Base-by-base conservation (phyloP, 2,329 filamentous ascomycete species). In the Cladosporium sp. region DNA sequence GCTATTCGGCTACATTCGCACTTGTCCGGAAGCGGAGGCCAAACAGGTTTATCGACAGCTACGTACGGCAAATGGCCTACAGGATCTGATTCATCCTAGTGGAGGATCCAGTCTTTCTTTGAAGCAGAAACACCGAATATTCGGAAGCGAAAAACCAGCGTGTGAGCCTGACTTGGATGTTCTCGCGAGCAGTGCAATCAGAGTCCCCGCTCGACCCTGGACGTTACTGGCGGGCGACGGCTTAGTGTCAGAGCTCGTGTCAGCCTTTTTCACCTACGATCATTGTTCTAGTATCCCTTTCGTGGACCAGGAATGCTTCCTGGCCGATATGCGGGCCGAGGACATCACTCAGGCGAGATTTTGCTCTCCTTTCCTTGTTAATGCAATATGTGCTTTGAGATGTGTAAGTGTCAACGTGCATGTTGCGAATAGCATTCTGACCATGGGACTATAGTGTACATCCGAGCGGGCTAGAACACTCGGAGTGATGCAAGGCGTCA, bases 341-440 rank as follows among this genome's bases (percentile, higher is more conserved):
- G 43, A 61, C n/a, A 25, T 28, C 23, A 48, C 34, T 7, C 51
- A 51, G 1, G 46, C 58, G n/a, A 32, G 36, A 10, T 61, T 61
- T 18, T 61, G 58, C 32, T 78, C 76, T 11, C 74, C 76, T 7
- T 74, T 78, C 11, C 62, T 78, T 25, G 76, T 79, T 3, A 77
- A 78, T 63, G 71, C 70, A 1, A 74, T 79, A 21, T 61, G 58
- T 26, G 58, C 58, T 14, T 21, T 61, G n/a, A 46, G 58, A 23
- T 61, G 58, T 25, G 58, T 61, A 61, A 61, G 58, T 34, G 2
- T 11, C 1, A 25, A 57, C 14, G 7, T 32, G 16, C 30, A 21
- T 26, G 30, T 21, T 36, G 5, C 11, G 21, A n/a, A n/a, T 23
- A 34, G 30, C 25, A 14, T 34, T 10, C 13, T 51, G 39, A 30